Evolutionary conservation across 2,329 filamentous ascomycete genomes (phyloP).

Genomic region (Stenocarpella maydis): DNA sequence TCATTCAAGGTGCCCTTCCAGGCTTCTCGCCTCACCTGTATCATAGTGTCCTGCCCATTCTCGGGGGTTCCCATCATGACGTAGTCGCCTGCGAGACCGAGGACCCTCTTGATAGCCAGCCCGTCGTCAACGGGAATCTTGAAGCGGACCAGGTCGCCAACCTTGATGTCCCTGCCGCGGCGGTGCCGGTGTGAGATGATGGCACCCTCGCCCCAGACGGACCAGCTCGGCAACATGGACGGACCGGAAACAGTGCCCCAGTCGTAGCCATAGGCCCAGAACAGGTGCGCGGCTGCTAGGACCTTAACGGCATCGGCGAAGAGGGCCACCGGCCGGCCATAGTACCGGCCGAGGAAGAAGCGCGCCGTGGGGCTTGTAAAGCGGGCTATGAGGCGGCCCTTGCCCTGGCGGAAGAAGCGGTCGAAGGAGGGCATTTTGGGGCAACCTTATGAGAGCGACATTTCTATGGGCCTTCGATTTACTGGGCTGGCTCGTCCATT

Average conservation of each 20-base stretch:
- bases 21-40: conserved; percentile 59
- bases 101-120: conserved; percentile 79
- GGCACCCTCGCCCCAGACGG: conserved; percentile 71
- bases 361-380: conserved; percentile 38
- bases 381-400: conserved; percentile 27
- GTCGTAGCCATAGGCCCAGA: conserved; percentile 68
- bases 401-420: conserved; percentile 23
- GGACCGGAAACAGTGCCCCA: conserved; percentile 71
- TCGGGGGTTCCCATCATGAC: conserved; percentile 72
- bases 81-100: conserved; percentile 80
- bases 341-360: conserved; percentile 40
- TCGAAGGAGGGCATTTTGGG: conserved; percentile 25
- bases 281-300: conserved; percentile 58
- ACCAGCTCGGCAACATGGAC: conserved; percentile 90
- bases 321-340: conserved; percentile 52
- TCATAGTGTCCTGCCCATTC: conserved; percentile 59
- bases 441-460: not conserved
- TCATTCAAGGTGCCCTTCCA: not conserved
- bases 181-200: conserved; percentile 74
- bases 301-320: conserved; percentile 57
- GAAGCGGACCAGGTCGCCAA: conserved; percentile 89
- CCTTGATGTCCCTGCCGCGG: conserved; percentile 68
- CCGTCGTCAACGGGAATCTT: conserved; percentile 72
- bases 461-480: not conserved
- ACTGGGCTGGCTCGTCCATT: not conserved